Base-by-base conservation (phyloP, 805 yeast species). In the Starmera amethionina region DNA sequence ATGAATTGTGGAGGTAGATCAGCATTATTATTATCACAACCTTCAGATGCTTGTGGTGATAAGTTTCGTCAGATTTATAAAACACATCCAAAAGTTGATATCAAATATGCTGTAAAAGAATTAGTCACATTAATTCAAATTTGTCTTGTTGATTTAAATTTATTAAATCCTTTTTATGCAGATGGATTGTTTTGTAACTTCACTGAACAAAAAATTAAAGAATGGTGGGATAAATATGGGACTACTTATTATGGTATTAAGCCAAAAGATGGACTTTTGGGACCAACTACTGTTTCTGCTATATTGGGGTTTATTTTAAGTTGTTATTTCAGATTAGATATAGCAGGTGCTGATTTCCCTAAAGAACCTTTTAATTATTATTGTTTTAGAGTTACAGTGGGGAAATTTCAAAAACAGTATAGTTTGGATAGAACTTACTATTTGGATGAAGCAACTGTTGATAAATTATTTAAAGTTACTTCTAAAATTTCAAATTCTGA, bases 191-290 rank as follows among this genome's bases (percentile, higher is more conserved):
- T 88, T 3, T 90, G 97, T 57, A 74, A 77, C 42, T 69, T 72
- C 42, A 90, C 98, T 0, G 81, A 80, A 45, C 68, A 62, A 18
- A 94, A 94, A 0, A 71, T 87, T 19, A 51, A 58, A 2, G 66
- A 69, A 35, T 90, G 97, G 97, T 90, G 97, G 97, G 68, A 67
- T 31, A 56, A 75, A 30, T 72, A 82, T 46, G 96, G 95, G 0
- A 59, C 65, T 5, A 66, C 69, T 5, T 75, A 56, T 37, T 63
- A 52, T 41, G 49, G 58, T 4, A 47, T 49, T 10, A 52, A 45
- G 8, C 65, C 72, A 19, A 70, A 65, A 42, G 76, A 74, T 42
- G 82, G 82, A 0, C 58, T 69, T 0, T 56, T 84, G 42, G 77
- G 83, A 0, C 72, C 88, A 0, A 65, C 74, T 4, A 76, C 95